Base-by-base conservation (phyloP, 371 early-diverging fungal genomes). In the Mortierella sp. region DNA sequence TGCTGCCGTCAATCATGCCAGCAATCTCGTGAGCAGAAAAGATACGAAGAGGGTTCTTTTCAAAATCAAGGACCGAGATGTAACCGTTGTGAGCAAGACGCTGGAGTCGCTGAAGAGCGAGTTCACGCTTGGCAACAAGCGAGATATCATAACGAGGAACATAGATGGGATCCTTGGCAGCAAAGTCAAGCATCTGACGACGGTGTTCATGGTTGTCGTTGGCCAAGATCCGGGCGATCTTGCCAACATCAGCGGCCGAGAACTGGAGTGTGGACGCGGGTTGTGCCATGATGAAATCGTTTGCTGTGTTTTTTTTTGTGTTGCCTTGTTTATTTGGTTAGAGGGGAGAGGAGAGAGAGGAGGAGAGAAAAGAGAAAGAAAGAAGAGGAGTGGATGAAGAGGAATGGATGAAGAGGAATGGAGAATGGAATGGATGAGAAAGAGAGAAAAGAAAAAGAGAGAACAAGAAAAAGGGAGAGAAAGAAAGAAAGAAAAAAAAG, bases 11-110 rank as follows among this genome's bases (percentile, higher is more conserved):
- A n/a, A 91, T 83, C 83, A 89, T 85, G 29, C 93, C 93, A 18
- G 84, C 83, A 60, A 90, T 81, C 73, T 93, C 93, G 67, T 93
- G 92, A n/a, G 84, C 88, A 60, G 91, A 88, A 72, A 93, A 87
- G 28, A 91, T 79, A 64, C 92, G 92, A 47, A 91, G 84, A 2
- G 93, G 92, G 74, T 93, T 91, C 71, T 79, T 82, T 63, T 90
- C 90, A 87, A 92, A 92, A 77, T 93, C 92, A 64, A 84, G 77
- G 47, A 93, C 89, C 15, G 87, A 87, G 74, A 92, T 89, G 82
- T 84, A 90, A 9, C 86, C 85, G 52, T 74, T 74, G 46, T 88
- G 84, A 14, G 86, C 88, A 26, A 93, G 80, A 30, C 81, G 70
- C 71, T 86, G 84, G 45, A 92, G 84, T 47, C 92, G 77, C 74